Base-by-base conservation (phyloP, 192 early-diverging fungal genomes). In the Coemansia sp. region DNA sequence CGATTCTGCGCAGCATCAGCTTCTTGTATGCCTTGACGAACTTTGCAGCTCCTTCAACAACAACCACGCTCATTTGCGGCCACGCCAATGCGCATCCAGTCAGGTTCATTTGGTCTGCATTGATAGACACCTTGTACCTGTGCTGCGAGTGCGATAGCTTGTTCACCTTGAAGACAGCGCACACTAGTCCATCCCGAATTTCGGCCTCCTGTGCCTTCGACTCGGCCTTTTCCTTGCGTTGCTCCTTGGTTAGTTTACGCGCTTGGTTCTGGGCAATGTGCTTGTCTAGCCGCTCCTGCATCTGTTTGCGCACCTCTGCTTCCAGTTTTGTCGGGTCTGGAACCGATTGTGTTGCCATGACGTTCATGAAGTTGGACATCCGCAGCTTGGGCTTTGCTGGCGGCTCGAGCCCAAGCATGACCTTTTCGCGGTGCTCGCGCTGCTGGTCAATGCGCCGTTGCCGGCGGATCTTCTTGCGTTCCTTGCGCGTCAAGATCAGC, bases 261-360 rank as follows among this genome's bases (percentile, higher is more conserved):
- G 89, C 87, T 48, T 86, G 89, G 78, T 95, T 96, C 25, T 88
- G 85, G 57, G 92, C 86, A 67, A 92, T 83, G 73, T 98, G 95
- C 64, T 86, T 87, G 45, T 85, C 76, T 56, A 89, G 81, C 6
- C 97, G 87, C 32, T 86, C 87, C 40, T 87, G 83, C 85, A 96
- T 87, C 67, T 99, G 94, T 61, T 82, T 87, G 13, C 91, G 85
- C n/a, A 99, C 95, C 63, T 89, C 82, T 11, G 93, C 91, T 72
- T 96, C 97, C n/a, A 97, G 79, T 65, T 90, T 89, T 0, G 95
- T 97, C 0, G 97, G 97, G 69, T 96, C 95, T 52, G 92, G 89
- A 9, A 98, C 90, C 0, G 96, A 93, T 60, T 99, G 94, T 54
- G 89, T 89, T n/a, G 93, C 95, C 66, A 99, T 77, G 7, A 98